Base-by-base conservation (phyloP, 2,329 filamentous ascomycete genomes). In the Colletotrichum agaves region DNA sequence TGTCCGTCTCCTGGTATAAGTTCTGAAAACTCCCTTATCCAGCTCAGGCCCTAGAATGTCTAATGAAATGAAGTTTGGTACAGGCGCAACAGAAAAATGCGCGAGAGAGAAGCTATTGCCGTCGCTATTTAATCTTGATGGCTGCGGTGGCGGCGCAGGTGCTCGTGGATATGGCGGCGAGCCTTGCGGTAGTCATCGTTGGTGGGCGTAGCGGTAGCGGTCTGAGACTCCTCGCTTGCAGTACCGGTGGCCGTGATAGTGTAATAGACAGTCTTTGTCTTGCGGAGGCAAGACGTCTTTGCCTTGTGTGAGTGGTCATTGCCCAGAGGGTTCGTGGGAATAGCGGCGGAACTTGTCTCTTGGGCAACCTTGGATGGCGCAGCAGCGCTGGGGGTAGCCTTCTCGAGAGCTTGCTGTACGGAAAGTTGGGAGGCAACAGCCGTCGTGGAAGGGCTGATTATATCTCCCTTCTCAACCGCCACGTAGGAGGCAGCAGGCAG, bases 201-300 rank as follows among this genome's bases (percentile, higher is more conserved):
- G 21, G 31, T 49, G 15, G 55, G 50, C n/a, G 35, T 57, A 13
- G 50, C 52, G 23, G 64, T 35, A 19, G 64, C 47, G n/a, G 64
- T 10, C 10, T 41, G 27, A 21, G 79, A 80, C 27, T 82, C 82
- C 71, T 86, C 83, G 17, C 83, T 85, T 23, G 83, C 83, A 11
- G 72, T 76, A 23, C 85, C 78, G 11, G 83, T 76, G 31, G 85
- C 78, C 10, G 83, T 84, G 12, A 84, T 78, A 2, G 83, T 83
- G 72, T 83, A 77, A 73, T 77, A 83, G 59, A 84, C 77, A 23
- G 81, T 85, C 63, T 74, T 74, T 43, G 72, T 72, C 47, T 73
- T 77, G 64, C 75, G 70, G 23, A 72, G 70, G 59, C 75, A 76
- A 53, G 73, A 68, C 15, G 71, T 67, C 27, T 64, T 73, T 10